Conservation (phyloP, 768 basidiomycete species). For the Calocybe cyanea region DNA sequence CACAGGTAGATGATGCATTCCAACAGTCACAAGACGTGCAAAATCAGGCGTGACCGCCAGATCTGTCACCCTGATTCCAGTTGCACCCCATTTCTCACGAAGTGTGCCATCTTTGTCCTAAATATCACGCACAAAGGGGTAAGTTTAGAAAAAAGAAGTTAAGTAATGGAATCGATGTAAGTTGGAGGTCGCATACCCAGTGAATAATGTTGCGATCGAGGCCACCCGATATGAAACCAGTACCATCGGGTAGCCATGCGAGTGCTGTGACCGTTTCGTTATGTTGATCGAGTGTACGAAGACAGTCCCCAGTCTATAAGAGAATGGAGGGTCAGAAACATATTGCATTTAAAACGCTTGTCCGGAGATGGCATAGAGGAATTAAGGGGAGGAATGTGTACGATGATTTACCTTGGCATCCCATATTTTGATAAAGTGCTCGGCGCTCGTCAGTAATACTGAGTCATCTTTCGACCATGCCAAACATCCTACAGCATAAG, state of each 20-base stretch:
- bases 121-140: neutral
- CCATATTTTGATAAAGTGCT: constrained; percentile 85
- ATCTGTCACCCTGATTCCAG: constrained; percentile 80
- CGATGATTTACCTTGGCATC: constrained; percentile 66
- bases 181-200: constrained; percentile 55
- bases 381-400: neutral
- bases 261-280: constrained; percentile 82
- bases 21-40: constrained; percentile 79
- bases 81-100: constrained; percentile 63
- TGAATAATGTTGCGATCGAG: constrained; percentile 80
- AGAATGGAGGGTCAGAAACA: neutral
- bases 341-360: no score
- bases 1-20: constrained; percentile 35
- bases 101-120: constrained; percentile 77
- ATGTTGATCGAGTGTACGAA: constrained; percentile 66
- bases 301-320: constrained; percentile 67
- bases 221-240: constrained; percentile 86
- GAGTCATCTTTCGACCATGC: constrained; percentile 93
- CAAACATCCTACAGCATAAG: constrained; percentile 72
- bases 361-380: no score
- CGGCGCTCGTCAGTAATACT: constrained; percentile 78
- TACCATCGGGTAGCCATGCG: constrained; percentile 84
- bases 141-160: neutral
- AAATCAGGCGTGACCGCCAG: constrained; percentile 85
- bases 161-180: neutral